A percentile compares a stretch with the other conserved stretches of the same genome.
Evolutionary conservation across 306 rosid species (phyloP).

Genomic region (Acmispon strigosus): DNA sequence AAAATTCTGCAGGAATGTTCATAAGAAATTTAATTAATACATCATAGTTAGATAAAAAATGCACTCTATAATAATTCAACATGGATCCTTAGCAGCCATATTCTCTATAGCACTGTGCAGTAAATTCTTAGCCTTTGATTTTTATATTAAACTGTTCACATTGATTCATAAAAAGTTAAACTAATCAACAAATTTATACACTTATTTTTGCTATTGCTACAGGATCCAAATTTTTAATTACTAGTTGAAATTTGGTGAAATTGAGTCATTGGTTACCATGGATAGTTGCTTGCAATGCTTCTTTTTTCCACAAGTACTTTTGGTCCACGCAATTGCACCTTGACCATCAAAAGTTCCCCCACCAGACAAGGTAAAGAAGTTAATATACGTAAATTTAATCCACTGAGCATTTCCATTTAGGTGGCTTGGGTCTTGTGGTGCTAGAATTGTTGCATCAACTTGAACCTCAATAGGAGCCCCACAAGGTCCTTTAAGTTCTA

Average conservation of each 20-base stretch:
- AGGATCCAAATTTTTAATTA: not conserved
- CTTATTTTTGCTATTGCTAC: too few species aligned
- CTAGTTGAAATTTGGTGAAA: not conserved
- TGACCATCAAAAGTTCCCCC: constrained; percentile 41
- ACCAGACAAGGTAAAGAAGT: constrained; percentile 22
- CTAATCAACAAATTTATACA: too few species aligned
- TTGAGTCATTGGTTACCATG: not conserved
- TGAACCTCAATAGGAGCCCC: constrained; percentile 7
- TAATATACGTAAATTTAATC: constrained; percentile 19
- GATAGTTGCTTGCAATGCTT: constrained; percentile 6
- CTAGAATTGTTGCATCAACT: constrained; percentile 25
- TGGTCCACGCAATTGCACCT: constrained; percentile 28
- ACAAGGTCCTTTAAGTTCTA: not conserved
- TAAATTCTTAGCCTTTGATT: too few species aligned
- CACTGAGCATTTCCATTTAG: constrained; percentile 12
- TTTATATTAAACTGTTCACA: too few species aligned
- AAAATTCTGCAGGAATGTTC: not conserved
- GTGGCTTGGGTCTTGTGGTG: not conserved
- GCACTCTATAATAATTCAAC: too few species aligned
- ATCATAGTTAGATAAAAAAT: not conserved
- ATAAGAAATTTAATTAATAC: not conserved
- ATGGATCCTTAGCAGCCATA: too few species aligned
- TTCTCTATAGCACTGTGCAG: too few species aligned
- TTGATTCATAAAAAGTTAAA: too few species aligned
- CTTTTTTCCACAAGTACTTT: constrained; percentile 4